Conservation (phyloP, 208 protist genomes). For the Entamoeba histolytica region DNA sequence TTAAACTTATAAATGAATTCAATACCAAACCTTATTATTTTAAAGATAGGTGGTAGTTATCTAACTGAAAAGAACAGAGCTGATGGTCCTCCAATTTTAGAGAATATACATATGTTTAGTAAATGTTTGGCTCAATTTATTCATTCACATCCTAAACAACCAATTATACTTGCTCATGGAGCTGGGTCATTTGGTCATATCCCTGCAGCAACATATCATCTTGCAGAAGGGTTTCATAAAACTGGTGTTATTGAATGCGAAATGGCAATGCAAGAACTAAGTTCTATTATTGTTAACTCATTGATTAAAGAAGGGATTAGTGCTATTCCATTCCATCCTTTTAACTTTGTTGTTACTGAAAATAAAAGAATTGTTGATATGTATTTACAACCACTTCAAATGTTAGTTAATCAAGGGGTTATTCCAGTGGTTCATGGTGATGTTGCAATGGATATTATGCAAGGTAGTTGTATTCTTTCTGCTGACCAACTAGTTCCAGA, state of each 20-base stretch:
- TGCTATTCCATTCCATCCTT: not conserved
- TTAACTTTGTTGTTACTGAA: not conserved
- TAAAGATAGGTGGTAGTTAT: not conserved
- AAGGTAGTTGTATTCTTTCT: not conserved
- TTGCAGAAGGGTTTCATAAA: not conserved
- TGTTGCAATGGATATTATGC: not conserved
- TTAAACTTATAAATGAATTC: no score
- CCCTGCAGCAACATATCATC: not conserved
- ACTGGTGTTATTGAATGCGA: not conserved
- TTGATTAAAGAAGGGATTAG: not conserved
- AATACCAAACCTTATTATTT: not conserved
- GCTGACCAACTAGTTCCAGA: not conserved
- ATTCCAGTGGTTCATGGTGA: not conserved
- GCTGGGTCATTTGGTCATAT: not conserved
- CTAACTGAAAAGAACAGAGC: not conserved
- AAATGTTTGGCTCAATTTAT: not conserved
- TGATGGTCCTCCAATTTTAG: not conserved
- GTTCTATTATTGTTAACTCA: not conserved
- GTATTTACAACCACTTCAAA: not conserved
- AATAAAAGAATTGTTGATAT: not conserved
- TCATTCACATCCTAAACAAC: not conserved
- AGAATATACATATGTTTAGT: not conserved
- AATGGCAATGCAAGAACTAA: not conserved
- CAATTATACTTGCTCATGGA: not conserved
- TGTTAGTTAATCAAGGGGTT: not conserved